Evolutionary conservation across 768 basidiomycete species (phyloP).

Genomic region (Amyloporia xantha): DNA sequence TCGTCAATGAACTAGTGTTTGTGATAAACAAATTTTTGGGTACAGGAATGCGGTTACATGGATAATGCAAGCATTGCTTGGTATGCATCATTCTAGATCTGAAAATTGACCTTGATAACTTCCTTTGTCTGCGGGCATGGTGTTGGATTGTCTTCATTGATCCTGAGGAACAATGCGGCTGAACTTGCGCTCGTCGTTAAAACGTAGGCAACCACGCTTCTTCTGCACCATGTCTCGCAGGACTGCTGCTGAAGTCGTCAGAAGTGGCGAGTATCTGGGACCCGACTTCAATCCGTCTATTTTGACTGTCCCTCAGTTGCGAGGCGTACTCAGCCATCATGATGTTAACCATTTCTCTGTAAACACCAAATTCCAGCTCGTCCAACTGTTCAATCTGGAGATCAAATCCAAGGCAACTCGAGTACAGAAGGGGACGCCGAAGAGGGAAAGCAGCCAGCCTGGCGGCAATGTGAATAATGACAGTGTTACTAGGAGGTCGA

Average conservation of each 20-base stretch:
- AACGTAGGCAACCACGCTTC: conserved; percentile 13
- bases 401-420: conserved; percentile 53
- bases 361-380: conserved; percentile 71
- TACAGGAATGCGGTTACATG: too few species aligned
- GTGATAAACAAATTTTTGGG: too few species aligned
- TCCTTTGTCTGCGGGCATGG: too few species aligned
- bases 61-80: too few species aligned
- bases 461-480: conserved; percentile 82
- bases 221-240: conserved; percentile 56
- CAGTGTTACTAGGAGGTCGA: conserved; percentile 70
- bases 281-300: conserved; percentile 67
- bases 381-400: conserved; percentile 73
- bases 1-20: too few species aligned
- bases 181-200: conserved; percentile 9
- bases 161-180: too few species aligned
- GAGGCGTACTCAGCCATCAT: conserved; percentile 73
- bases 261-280: conserved; percentile 70
- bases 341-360: conserved; percentile 67
- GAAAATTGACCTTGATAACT: too few species aligned
- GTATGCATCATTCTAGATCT: too few species aligned
- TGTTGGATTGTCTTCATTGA: too few species aligned
- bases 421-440: conserved; percentile 56
- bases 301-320: conserved; percentile 76
- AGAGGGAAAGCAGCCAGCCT: conserved; percentile 61
- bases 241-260: conserved; percentile 73